phyloP scores from a whole-genome alignment of 2,329 filamentous ascomycete genomes.

The Phialophora macrospora region DNA sequence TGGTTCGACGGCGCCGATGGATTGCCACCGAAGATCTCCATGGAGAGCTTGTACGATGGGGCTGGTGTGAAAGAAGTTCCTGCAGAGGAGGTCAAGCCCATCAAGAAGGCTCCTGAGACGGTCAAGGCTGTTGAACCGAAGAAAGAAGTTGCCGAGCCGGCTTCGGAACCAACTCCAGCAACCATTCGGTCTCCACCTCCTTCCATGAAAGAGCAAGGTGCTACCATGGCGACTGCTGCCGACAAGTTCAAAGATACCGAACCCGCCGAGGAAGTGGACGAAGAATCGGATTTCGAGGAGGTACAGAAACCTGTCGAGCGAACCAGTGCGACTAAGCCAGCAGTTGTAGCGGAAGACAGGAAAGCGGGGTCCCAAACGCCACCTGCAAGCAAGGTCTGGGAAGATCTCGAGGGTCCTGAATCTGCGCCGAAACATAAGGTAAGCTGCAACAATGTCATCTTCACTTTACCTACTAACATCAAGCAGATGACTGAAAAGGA shows the following conservation, averaged over 20 bases:
- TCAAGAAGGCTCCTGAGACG: constrained; percentile 50
- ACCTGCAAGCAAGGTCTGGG: constrained; percentile 25
- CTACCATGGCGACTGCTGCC: constrained; percentile 82
- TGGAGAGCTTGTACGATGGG: constrained; percentile 90
- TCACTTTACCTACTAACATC: constrained; percentile 10
- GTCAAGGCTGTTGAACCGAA: constrained; percentile 53
- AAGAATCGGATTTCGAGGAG: constrained; percentile 87
- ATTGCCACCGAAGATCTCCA: constrained; percentile 86
- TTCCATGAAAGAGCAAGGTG: constrained; percentile 81
- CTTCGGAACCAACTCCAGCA: constrained; percentile 44
- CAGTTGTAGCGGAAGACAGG: constrained; percentile 20
- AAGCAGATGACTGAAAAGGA: constrained; percentile 24
- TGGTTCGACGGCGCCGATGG: constrained; percentile 87
- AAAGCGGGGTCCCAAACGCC: constrained; percentile 26
- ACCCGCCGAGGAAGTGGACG: constrained; percentile 64
- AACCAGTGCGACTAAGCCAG: constrained; percentile 32
- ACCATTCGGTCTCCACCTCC: constrained; percentile 61
- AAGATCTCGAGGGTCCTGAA: constrained; percentile 26
- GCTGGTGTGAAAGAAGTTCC: constrained; percentile 77
- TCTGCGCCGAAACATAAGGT: constrained; percentile 24
- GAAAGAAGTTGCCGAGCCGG: constrained; percentile 50
- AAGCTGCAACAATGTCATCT: neutral
- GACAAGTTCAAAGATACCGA: constrained; percentile 81
- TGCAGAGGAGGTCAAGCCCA: constrained; percentile 58
- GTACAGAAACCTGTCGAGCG: constrained; percentile 72